phyloP scores from a whole-genome alignment of 495 filamentous ascomycete genomes.

The Daldinia caldariorum region DNA sequence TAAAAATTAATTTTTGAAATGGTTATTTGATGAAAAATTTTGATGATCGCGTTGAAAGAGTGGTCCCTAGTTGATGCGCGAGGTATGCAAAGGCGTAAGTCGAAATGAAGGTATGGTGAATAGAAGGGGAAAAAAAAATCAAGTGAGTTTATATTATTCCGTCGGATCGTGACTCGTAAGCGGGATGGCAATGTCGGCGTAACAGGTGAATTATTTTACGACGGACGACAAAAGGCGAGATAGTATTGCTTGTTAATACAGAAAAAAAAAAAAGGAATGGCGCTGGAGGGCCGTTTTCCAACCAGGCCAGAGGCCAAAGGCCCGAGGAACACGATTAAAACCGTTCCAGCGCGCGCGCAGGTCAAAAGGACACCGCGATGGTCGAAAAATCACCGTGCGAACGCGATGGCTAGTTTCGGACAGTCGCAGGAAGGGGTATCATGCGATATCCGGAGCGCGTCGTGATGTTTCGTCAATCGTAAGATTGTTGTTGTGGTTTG shows the following conservation, averaged over 20 bases:
- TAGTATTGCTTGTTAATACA: slow-evolving; percentile 40
- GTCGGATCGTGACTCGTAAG: slow-evolving; percentile 39
- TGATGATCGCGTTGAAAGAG: not conserved
- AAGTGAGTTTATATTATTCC: slow-evolving; percentile 7
- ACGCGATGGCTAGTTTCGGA: slow-evolving; percentile 44
- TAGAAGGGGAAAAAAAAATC: slow-evolving; percentile 1
- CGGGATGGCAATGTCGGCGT: slow-evolving; percentile 15
- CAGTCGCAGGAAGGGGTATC: slow-evolving; percentile 42
- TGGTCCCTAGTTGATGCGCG: slow-evolving; percentile 11
- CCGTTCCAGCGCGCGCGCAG: slow-evolving; percentile 48
- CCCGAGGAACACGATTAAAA: slow-evolving; percentile 33
- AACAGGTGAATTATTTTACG: slow-evolving; percentile 18
- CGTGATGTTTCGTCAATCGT: slow-evolving; percentile 45
- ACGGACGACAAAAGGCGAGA: slow-evolving; percentile 29
- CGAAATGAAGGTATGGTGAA: slow-evolving; percentile 15
- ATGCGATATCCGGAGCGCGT: slow-evolving; percentile 51
- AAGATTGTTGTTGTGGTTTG: slow-evolving; percentile 49
- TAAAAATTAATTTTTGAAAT: slow-evolving; percentile 18
- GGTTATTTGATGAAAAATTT: not conserved
- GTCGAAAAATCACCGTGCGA: slow-evolving; percentile 34
- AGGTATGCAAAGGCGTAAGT: slow-evolving; percentile 4
- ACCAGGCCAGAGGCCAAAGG: slow-evolving; percentile 45
- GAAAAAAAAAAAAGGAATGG: slow-evolving; percentile 36
- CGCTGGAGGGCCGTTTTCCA: slow-evolving; percentile 38
- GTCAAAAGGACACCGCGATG: slow-evolving; percentile 23